phyloP scores from a whole-genome alignment of 2,329 filamentous ascomycete genomes.

The Cladosporium sp. region DNA sequence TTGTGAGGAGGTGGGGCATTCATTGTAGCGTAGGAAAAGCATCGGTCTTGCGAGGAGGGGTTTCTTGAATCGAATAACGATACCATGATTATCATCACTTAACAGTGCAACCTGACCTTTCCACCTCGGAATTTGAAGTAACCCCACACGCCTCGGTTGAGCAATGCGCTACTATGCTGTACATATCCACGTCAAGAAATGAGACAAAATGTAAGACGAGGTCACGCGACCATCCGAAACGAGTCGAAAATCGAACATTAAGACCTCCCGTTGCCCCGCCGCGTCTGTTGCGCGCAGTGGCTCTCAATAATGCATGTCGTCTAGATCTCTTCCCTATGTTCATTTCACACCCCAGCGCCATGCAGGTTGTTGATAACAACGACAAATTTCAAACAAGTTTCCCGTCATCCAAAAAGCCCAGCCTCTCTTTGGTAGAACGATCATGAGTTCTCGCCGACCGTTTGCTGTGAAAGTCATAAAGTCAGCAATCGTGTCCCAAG shows the following conservation, averaged over 20 bases:
- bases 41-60: not conserved
- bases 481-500: not conserved
- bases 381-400: not conserved
- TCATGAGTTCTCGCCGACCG: slow-evolving; percentile 15
- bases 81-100: slow-evolving; percentile 3
- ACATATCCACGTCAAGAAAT: not conserved
- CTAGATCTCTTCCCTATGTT: not conserved
- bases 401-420: not conserved
- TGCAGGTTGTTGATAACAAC: not conserved
- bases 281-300: too few relatives aligned
- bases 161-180: not conserved
- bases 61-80: slow-evolving; percentile 2
- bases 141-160: too few relatives aligned
- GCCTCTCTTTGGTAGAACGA: not conserved
- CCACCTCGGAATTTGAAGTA: not conserved
- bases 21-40: not conserved
- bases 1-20: not conserved
- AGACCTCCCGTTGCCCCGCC: too few relatives aligned
- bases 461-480: slow-evolving; percentile 6
- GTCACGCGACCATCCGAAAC: too few relatives aligned
- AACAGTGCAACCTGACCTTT: not conserved
- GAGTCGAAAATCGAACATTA: too few relatives aligned
- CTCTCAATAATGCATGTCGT: not conserved
- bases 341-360: slow-evolving; percentile 10
- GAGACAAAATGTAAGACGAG: too few relatives aligned